These are phyloP conservation scores for Phanerochaete sordida DNA, from an alignment of 768 basidiomycete species.

Conservation along the genomic window DNA sequence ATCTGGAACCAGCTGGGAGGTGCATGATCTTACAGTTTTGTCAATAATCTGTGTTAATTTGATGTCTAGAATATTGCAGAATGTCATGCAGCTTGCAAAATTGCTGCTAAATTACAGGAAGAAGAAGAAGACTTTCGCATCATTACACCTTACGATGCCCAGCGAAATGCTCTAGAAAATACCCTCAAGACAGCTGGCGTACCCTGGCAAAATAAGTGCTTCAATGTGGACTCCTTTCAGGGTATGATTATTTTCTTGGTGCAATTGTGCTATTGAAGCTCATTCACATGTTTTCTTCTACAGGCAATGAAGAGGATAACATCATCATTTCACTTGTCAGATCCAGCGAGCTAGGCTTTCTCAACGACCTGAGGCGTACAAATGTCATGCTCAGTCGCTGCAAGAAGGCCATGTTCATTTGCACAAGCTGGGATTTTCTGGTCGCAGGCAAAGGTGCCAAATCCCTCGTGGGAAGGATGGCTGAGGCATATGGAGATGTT, in stretches of 20 bases:
- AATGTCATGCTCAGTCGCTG: constrained; percentile 90
- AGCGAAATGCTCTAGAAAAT: constrained; percentile 57
- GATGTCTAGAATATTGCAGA: constrained; percentile 57
- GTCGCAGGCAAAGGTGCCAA: constrained; percentile 41
- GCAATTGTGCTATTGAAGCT: neutral
- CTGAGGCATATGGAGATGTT: constrained; percentile 27
- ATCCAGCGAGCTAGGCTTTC: constrained; percentile 61
- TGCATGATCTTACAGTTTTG: constrained; percentile 15
- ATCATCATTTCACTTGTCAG: constrained; percentile 74
- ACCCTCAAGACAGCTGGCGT: constrained; percentile 47
- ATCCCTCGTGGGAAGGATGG: constrained; percentile 41
- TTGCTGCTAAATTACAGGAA: constrained; percentile 55
- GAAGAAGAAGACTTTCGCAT: constrained; percentile 51
- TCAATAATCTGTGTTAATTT: neutral
- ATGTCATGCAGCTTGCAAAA: constrained; percentile 47
- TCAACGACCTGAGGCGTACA: constrained; percentile 59
- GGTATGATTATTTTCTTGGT: constrained; percentile 36
- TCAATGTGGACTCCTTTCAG: constrained; percentile 81
- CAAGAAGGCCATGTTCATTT: constrained; percentile 74
- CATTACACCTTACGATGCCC: constrained; percentile 81
- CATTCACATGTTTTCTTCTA: constrained; percentile 1
- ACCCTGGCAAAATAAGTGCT: constrained; percentile 64
- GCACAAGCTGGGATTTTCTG: constrained; percentile 61
- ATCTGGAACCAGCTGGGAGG: constrained; percentile 37
- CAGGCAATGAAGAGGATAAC: constrained; percentile 82